Conservation (phyloP, 345 rosid species). For the Sapria himalayana region DNA sequence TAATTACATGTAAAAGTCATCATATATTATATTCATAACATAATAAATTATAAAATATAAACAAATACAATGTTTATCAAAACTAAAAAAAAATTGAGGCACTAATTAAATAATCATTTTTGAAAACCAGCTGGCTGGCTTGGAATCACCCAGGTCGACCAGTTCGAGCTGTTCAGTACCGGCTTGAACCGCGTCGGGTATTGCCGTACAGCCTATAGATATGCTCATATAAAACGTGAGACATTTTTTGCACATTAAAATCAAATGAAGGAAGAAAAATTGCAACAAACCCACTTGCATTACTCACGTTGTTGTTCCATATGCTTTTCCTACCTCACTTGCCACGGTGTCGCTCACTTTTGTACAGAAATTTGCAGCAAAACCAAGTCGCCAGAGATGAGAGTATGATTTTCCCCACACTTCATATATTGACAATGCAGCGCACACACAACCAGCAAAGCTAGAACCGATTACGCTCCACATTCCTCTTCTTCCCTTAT, state of each 20-base stretch:
- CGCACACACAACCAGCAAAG: slow-evolving; percentile 84
- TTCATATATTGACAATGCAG: slow-evolving; percentile 49
- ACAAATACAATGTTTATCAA: no score
- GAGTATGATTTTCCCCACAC: slow-evolving; percentile 40
- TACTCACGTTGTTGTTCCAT: slow-evolving; percentile 84
- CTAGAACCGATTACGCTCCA: slow-evolving; percentile 96
- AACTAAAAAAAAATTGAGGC: no score
- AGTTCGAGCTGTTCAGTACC: no score
- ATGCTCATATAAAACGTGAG: no score
- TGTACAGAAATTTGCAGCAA: slow-evolving; percentile 89
- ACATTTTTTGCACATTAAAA: not conserved
- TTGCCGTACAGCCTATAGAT: no score
- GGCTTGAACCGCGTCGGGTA: no score
- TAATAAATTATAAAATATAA: no score
- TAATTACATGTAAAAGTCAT: no score
- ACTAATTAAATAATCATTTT: no score
- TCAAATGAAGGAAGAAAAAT: not conserved
- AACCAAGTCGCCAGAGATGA: slow-evolving; percentile 59
- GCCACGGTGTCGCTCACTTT: slow-evolving; percentile 89
- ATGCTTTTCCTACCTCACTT: slow-evolving; percentile 93
- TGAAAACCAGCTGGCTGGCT: no score
- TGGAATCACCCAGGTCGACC: no score
- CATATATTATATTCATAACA: no score
- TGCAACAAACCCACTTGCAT: slow-evolving; percentile 2
- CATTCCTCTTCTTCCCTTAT: slow-evolving; percentile 88